phyloP scores from a whole-genome alignment of 2,329 filamentous ascomycete genomes.

The Neurospora crassa region DNA sequence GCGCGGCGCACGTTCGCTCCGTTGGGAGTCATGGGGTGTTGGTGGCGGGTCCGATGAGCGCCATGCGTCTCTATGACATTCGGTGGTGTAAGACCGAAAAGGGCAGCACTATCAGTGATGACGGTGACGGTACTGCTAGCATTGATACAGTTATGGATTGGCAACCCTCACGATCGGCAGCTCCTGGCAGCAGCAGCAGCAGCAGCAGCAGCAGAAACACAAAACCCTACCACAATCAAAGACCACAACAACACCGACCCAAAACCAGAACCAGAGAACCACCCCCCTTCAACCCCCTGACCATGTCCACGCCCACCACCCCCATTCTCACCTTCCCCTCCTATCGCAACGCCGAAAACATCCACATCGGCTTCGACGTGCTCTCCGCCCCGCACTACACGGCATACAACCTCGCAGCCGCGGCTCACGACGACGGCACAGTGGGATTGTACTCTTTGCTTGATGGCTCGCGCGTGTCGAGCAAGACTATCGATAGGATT shows the following conservation, averaged over 20 bases:
- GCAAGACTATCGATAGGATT: slow-evolving; percentile 16
- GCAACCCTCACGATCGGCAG: not conserved
- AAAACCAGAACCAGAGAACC: not conserved
- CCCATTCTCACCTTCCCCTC: slow-evolving; percentile 39
- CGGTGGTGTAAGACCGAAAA: slow-evolving; percentile 28
- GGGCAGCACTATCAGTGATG: not conserved
- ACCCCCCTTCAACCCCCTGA: not conserved
- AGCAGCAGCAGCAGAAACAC: not conserved
- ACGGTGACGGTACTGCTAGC: not conserved
- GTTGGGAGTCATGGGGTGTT: slow-evolving; percentile 41
- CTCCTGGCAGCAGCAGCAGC: not conserved
- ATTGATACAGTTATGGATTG: not conserved
- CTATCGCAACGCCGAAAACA: slow-evolving; percentile 40
- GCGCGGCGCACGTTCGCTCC: slow-evolving; percentile 37
- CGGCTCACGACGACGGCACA: slow-evolving; percentile 39
- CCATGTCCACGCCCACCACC: slow-evolving; percentile 10
- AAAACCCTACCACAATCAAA: not conserved
- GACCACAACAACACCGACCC: too few relatives aligned
- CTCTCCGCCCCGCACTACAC: not conserved
- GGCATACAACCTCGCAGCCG: slow-evolving; percentile 38
- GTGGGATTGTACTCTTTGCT: slow-evolving; percentile 40
- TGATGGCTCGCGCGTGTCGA: slow-evolving; percentile 31
- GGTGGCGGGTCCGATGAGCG: slow-evolving; percentile 38
- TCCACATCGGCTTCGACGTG: slow-evolving; percentile 43
- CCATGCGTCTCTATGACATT: slow-evolving; percentile 47